Evolutionary conservation across 2,329 filamentous ascomycete species (phyloP).

Genomic region (Teratosphaeria viscida): DNA sequence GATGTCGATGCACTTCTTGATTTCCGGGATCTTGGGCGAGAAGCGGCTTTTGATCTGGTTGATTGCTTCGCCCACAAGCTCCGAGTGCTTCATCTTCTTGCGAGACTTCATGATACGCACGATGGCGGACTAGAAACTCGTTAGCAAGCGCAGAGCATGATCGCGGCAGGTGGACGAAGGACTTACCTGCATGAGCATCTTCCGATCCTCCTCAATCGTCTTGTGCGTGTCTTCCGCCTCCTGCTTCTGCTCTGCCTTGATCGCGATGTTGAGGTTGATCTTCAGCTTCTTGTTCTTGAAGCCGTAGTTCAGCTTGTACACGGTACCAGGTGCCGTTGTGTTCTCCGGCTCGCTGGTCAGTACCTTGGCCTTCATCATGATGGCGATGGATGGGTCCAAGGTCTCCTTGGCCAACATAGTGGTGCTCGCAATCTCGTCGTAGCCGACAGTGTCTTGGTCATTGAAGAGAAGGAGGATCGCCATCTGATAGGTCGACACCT

Average conservation of each 20-base stretch:
- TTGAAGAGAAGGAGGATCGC: constrained; percentile 92
- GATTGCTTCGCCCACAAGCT: constrained; percentile 91
- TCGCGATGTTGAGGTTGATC: constrained; percentile 87
- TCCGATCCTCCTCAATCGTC: constrained; percentile 96
- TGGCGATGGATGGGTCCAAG: constrained; percentile 73
- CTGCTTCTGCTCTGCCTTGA: constrained; percentile 92
- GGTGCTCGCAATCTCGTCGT: constrained; percentile 74
- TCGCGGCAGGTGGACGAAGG: not conserved
- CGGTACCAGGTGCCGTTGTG: constrained; percentile 58
- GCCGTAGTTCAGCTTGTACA: constrained; percentile 77
- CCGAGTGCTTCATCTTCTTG: constrained; percentile 96
- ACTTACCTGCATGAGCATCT: constrained; percentile 88
- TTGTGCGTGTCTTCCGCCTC: constrained; percentile 97
- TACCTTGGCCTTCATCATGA: constrained; percentile 90
- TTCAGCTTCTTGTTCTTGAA: constrained; percentile 99
- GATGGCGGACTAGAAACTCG: constrained; percentile 67
- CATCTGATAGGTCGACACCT: constrained; percentile 97
- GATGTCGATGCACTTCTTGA: constrained; percentile 99
- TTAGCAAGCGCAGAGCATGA: constrained; percentile 21
- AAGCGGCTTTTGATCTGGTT: constrained; percentile 89
- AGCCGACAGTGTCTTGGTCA: constrained; percentile 72
- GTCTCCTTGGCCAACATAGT: constrained; percentile 73
- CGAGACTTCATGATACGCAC: constrained; percentile 99
- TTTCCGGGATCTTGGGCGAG: constrained; percentile 83
- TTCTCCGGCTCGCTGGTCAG: constrained; percentile 60